phyloP scores from a whole-genome alignment of 805 yeast genomes.

The Candida oleophila region DNA sequence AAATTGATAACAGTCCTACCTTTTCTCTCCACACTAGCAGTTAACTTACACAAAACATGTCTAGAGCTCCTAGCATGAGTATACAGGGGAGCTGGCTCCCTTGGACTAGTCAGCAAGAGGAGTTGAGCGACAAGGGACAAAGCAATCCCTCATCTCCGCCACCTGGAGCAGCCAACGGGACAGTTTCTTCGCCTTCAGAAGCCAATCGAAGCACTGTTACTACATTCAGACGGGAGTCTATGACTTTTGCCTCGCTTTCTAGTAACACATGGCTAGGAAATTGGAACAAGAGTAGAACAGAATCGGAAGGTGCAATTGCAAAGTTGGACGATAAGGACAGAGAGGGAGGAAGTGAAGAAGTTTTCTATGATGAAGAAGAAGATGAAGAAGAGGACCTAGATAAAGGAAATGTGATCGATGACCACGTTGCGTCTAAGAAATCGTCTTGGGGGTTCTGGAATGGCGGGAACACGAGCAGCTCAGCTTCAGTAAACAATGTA shows the following conservation, averaged over 20 bases:
- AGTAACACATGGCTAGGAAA: conserved; percentile 17
- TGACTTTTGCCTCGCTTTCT: not conserved
- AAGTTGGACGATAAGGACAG: conserved; percentile 44
- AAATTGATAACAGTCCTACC: not conserved
- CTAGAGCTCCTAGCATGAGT: conserved; percentile 4
- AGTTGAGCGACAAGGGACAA: not conserved
- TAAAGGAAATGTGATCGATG: conserved; percentile 33
- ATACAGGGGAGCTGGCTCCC: conserved; percentile 4
- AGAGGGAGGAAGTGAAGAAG: conserved; percentile 51
- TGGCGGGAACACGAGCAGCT: conserved; percentile 6
- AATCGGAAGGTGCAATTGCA: conserved; percentile 22
- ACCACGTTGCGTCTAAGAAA: conserved; percentile 18
- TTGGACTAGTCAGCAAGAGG: not conserved
- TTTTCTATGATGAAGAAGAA: conserved; percentile 13
- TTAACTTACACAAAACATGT: not conserved
- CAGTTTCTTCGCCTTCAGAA: not conserved
- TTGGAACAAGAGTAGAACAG: conserved; percentile 34
- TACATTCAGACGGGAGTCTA: not conserved
- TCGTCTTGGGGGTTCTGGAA: conserved; percentile 40
- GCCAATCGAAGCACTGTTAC: not conserved
- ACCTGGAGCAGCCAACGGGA: not conserved
- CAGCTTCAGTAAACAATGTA: conserved; percentile 3
- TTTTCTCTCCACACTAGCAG: not conserved
- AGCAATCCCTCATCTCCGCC: not conserved
- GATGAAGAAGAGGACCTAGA: conserved; percentile 21